Evolutionary conservation across 2,329 filamentous ascomycete species (phyloP), one percentile per base, ranked within the genome.

Genomic region (Elsinoe batatas): DNA sequence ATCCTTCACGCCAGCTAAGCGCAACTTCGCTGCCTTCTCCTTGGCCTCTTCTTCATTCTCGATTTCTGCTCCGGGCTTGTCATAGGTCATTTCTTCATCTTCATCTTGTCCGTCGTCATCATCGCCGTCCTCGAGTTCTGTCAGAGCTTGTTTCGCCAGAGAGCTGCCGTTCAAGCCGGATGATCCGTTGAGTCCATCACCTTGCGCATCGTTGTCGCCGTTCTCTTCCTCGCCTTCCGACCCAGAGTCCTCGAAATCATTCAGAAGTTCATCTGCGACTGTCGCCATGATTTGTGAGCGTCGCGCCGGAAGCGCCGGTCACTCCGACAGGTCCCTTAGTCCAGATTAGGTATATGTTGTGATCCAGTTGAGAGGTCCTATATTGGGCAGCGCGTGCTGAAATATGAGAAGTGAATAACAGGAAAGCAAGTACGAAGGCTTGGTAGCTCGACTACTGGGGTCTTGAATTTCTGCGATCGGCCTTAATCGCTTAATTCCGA

Each of bases 181-280:
- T 11, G 35, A 35, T n/a, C 56, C 57, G 17, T 58, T 49, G 32
- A 61, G 58, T 12, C 46, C 56, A 18, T 55, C 56, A 15, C 64
- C 59, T 54, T 65, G 62, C 26, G 58, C 46, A 33, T 64, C 62
- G 36, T 62, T 63, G 18, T 67, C 65, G 26, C 59, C 64, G 37
- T 65, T 58, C 32, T 81, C 76, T 35, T 82, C 81, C 59, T 85
- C 84, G 36, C 79, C 81, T 64, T 93, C 88, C 53, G 88, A 88
- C 53, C 84, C 89, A 5, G 84, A 88, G 66, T 94, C 88, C 64
- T 90, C 89, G 61, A 95, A 93, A 68, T 95, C 89, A 66, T 93
- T 88, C 63, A 97, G 78, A 10, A 98, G 80, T 69, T 97, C 91
- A 66, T 97, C 91, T 60, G 88, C 91, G 60, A 94, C 79, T 43